Conservation (phyloP, 441 rosid genomes). For the Aleurites moluccanus region DNA sequence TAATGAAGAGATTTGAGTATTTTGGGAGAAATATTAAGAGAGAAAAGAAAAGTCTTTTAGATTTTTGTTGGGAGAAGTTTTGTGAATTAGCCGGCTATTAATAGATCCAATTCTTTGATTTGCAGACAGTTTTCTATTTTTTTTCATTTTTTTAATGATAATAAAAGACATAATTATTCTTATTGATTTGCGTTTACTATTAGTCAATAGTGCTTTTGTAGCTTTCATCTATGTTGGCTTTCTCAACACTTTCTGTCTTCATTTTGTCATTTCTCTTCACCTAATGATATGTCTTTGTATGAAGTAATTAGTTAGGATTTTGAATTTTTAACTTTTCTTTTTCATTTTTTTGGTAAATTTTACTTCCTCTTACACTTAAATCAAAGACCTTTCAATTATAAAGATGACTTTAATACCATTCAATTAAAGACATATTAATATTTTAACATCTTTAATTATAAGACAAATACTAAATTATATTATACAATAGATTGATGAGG, state of each 20-base stretch:
- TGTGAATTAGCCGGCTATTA: slow-evolving; percentile 42
- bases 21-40: too few species aligned
- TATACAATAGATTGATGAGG: too few species aligned
- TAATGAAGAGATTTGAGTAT: slow-evolving; percentile 6
- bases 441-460: too few species aligned
- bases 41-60: slow-evolving; percentile 37
- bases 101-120: slow-evolving; percentile 7
- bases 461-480: too few species aligned
- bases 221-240: slow-evolving; percentile 30
- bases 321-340: too few species aligned
- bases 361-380: too few species aligned
- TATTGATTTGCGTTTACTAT: slow-evolving; percentile 15
- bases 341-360: too few species aligned
- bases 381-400: too few species aligned
- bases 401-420: too few species aligned
- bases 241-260: slow-evolving; percentile 19
- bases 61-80: slow-evolving; percentile 26
- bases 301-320: too few species aligned
- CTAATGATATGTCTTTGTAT: background rate
- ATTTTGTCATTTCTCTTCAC: slow-evolving; percentile 16
- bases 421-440: too few species aligned
- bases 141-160: background rate
- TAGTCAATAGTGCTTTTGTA: slow-evolving; percentile 21
- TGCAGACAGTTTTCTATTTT: background rate
- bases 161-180: background rate